phyloP scores from a whole-genome alignment of 1,139 yeast species.

The Protomyces inouyei region DNA sequence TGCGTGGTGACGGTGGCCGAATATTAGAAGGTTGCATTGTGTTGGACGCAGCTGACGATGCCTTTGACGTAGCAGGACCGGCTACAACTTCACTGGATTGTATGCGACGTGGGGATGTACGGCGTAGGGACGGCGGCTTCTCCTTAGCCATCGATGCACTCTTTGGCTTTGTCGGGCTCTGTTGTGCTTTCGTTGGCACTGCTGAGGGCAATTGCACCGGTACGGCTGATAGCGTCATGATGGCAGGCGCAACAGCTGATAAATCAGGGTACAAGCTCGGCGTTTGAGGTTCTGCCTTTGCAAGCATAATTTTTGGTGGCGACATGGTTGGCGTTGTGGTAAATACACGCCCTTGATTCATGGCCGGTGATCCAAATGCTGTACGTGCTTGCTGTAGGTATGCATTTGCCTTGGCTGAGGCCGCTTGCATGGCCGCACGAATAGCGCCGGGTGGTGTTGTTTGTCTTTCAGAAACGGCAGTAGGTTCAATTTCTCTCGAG shows the following conservation, averaged over 20 bases:
- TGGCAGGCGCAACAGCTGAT: neutral
- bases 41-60: neutral
- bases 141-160: neutral
- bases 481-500: neutral
- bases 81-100: neutral
- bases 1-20: neutral
- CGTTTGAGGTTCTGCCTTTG: slow-evolving; percentile 14
- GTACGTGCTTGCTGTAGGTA: slow-evolving; percentile 22
- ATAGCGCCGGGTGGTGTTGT: neutral
- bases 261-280: slow-evolving; percentile 13
- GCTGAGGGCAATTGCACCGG: neutral
- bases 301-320: neutral
- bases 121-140: neutral
- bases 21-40: neutral
- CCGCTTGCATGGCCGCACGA: slow-evolving; percentile 24
- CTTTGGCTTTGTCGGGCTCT: neutral
- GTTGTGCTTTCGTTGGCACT: neutral
- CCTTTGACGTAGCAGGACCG: too few relatives aligned
- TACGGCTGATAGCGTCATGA: neutral
- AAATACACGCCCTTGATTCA: slow-evolving; percentile 11
- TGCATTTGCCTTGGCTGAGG: slow-evolving; percentile 21
- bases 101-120: neutral
- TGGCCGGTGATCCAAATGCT: slow-evolving; percentile 24
- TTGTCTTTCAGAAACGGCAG: too few relatives aligned
- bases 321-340: slow-evolving; percentile 9